A percentile compares a stretch with the other conserved stretches of the same genome.
These are phyloP conservation scores for Talaromyces sp. DNA, from an alignment of 2,329 filamentous ascomycete species.

Conservation along the genomic window DNA sequence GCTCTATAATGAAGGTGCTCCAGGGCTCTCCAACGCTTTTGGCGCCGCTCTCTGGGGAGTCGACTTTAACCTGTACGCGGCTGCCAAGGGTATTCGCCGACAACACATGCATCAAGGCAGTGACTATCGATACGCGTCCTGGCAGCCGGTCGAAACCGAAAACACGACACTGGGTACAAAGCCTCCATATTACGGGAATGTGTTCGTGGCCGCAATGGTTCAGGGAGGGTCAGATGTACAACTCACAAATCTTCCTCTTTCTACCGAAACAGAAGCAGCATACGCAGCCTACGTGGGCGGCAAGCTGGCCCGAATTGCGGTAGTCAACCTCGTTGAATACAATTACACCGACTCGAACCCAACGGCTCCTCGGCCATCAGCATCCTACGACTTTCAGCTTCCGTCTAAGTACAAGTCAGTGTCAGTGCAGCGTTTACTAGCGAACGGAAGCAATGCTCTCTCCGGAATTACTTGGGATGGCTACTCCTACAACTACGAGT, in stretches of 20 bases:
- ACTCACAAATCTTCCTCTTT: conserved; percentile 3
- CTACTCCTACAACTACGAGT: conserved; percentile 8
- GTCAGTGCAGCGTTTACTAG: conserved; percentile 5
- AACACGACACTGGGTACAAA: conserved; percentile 5
- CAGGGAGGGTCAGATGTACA: conserved; percentile 5
- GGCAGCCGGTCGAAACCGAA: conserved; percentile 5
- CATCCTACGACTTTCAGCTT: conserved; percentile 16
- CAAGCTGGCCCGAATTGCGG: conserved; percentile 6
- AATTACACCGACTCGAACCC: conserved; percentile 7
- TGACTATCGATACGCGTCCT: conserved; percentile 8
- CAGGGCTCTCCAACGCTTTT: conserved; percentile 11
- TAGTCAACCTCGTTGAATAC: conserved; percentile 9
- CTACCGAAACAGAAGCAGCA: conserved; percentile 10
- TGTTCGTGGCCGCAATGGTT: conserved; percentile 10
- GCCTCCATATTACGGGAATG: conserved; percentile 10
- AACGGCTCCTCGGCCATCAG: conserved; percentile 9
- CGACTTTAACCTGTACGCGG: conserved; percentile 7
- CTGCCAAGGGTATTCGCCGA: conserved; percentile 2
- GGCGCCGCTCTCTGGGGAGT: conserved; percentile 11
- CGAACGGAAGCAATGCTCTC: conserved; percentile 8
- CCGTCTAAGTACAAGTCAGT: conserved; percentile 4
- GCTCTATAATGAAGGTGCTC: conserved; percentile 9
- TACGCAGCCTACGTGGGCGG: conserved; percentile 10
- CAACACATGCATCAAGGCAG: conserved; percentile 9
- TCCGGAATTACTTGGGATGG: conserved; percentile 8